phyloP scores from a whole-genome alignment of 2,329 filamentous ascomycete species.

The Diatrype stigma region DNA sequence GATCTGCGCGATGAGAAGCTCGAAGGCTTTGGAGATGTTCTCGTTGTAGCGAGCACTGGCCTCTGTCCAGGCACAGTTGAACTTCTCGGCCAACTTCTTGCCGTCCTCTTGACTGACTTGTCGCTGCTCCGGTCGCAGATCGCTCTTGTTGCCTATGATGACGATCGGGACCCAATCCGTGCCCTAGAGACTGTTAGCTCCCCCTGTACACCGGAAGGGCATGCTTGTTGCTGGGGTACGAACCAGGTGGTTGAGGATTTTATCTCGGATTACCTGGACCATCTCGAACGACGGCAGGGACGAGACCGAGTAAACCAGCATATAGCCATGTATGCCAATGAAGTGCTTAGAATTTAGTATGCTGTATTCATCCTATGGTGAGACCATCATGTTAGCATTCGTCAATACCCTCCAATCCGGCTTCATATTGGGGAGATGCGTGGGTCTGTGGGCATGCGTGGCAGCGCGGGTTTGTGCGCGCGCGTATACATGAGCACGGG shows the following conservation, averaged over 20 bases:
- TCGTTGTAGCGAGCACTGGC: constrained; percentile 91
- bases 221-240: constrained; percentile 25
- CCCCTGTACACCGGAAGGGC: not conserved
- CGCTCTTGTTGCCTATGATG: constrained; percentile 95
- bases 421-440: no score
- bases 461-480: not conserved
- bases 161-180: constrained; percentile 90
- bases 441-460: no score
- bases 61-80: constrained; percentile 92
- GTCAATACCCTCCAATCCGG: constrained; percentile 5
- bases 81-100: constrained; percentile 76
- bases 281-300: constrained; percentile 95
- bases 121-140: constrained; percentile 86
- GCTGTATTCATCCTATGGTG: constrained; percentile 84
- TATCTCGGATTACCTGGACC: constrained; percentile 92
- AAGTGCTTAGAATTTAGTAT: constrained; percentile 98
- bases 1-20: constrained; percentile 89
- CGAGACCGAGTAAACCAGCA: constrained; percentile 97
- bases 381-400: constrained; percentile 4
- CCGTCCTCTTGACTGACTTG: constrained; percentile 86
- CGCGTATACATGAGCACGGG: not conserved
- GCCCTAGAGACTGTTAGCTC: constrained; percentile 39
- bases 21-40: constrained; percentile 89
- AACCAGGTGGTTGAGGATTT: constrained; percentile 94
- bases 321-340: constrained; percentile 97